phyloP scores from a whole-genome alignment of 139 green algal species.

The Ettlia oleoabundans region DNA sequence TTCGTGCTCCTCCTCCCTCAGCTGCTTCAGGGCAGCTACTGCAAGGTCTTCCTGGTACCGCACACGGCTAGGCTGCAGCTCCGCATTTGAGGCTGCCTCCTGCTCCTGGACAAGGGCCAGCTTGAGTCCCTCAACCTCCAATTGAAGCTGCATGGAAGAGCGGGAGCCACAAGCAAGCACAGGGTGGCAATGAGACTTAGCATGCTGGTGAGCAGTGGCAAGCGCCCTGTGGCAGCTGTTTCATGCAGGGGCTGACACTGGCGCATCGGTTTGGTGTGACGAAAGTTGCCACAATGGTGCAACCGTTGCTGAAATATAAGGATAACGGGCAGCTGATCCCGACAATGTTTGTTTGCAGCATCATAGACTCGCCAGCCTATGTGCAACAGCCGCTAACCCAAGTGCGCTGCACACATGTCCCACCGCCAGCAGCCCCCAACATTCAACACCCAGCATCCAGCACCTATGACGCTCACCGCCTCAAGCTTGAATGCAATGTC shows the following conservation, averaged over 20 bases:
- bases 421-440: neutral
- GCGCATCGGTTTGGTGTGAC: no score
- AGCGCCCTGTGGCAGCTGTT: no score
- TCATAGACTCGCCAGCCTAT: no score
- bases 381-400: no score
- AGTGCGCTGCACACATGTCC: no score
- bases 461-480: neutral
- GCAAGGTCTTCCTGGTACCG: constrained; percentile 4
- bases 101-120: constrained; percentile 60
- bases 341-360: no score
- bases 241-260: no score
- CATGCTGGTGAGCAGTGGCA: neutral
- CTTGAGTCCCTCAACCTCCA: constrained; percentile 27
- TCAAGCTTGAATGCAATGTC: neutral
- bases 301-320: no score
- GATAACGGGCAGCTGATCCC: no score
- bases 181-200: neutral
- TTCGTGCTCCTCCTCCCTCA: constrained; percentile 58
- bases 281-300: no score
- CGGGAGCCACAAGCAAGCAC: neutral
- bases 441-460: neutral
- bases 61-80: neutral
- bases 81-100: constrained; percentile 30
- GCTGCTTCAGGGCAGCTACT: neutral
- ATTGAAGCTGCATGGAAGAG: constrained; percentile 43